These are phyloP conservation scores for Hortiboletus flavorubellus DNA, from an alignment of 768 basidiomycete genomes.

Conservation along the genomic window DNA sequence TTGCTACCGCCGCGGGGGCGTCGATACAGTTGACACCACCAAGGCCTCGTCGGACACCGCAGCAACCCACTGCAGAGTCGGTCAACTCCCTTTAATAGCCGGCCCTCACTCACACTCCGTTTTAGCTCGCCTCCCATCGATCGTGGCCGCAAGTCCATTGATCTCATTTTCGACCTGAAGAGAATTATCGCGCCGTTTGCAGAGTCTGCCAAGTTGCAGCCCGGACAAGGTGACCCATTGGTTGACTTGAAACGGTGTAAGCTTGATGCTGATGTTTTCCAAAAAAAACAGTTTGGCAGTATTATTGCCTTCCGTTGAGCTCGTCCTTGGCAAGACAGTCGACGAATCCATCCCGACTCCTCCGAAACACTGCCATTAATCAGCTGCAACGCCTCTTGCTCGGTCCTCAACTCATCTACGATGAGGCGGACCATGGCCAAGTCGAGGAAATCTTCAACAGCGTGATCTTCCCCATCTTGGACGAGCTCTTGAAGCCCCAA, in stretches of 20 bases:
- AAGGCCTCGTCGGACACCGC: conserved; percentile 48
- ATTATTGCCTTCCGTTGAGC: conserved; percentile 71
- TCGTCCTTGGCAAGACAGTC: conserved; percentile 76
- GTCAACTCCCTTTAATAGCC: conserved; percentile 8
- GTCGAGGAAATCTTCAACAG: conserved; percentile 85
- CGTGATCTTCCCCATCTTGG: conserved; percentile 87
- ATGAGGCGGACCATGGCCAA: conserved; percentile 55
- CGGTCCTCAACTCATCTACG: conserved; percentile 64
- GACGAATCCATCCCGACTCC: conserved; percentile 76
- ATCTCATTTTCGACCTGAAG: conserved; percentile 72
- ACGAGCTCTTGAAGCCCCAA: conserved; percentile 85
- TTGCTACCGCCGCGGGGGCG: conserved; percentile 73
- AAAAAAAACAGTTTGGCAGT: conserved; percentile 64
- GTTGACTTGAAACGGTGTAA: neutral
- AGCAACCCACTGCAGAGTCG: conserved; percentile 51
- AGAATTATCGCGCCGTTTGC: conserved; percentile 60
- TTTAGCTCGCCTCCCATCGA: conserved; percentile 71
- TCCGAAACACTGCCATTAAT: conserved; percentile 76
- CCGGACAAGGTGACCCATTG: conserved; percentile 26
- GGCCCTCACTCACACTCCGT: neutral
- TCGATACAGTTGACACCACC: conserved; percentile 56
- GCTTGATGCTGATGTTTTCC: conserved; percentile 4
- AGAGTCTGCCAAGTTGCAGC: conserved; percentile 41
- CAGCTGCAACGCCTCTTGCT: conserved; percentile 84
- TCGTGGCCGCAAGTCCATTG: conserved; percentile 79